phyloP scores from a whole-genome alignment of 345 rosid species.

The Lumnitzera littorea region DNA sequence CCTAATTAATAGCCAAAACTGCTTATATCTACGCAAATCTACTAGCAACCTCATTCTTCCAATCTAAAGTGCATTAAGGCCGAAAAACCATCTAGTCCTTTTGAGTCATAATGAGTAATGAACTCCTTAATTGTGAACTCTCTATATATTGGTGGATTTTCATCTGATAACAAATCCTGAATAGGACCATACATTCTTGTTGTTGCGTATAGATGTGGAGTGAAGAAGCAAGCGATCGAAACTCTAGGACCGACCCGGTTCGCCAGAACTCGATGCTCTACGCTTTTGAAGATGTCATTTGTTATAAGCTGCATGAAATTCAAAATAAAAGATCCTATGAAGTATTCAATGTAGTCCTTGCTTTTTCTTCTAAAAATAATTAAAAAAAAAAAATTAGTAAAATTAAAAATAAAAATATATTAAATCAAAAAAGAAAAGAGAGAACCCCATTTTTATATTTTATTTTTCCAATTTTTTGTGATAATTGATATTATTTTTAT shows the following conservation, averaged over 20 bases:
- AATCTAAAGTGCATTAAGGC: conserved; percentile 27
- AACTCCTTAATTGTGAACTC: conserved; percentile 24
- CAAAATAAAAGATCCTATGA: neutral
- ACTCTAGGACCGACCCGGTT: conserved; percentile 30
- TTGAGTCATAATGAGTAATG: conserved; percentile 3
- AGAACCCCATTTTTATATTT: too few relatives aligned
- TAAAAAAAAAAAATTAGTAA: too few relatives aligned
- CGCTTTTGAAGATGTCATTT: conserved; percentile 39
- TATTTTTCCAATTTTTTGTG: too few relatives aligned
- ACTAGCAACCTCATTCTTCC: neutral
- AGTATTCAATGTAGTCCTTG: neutral
- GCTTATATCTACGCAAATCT: too few relatives aligned
- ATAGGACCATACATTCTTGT: conserved; percentile 28
- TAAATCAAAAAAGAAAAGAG: too few relatives aligned
- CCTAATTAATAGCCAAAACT: too few relatives aligned
- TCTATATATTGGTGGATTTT: conserved; percentile 24
- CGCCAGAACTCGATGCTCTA: conserved; percentile 42
- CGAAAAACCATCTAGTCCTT: conserved; percentile 36
- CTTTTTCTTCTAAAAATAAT: neutral
- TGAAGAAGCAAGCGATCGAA: conserved; percentile 35
- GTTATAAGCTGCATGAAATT: conserved; percentile 29
- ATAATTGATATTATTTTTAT: too few relatives aligned
- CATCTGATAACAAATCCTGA: conserved; percentile 34
- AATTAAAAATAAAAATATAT: too few relatives aligned
- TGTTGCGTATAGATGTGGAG: neutral